phyloP scores from a whole-genome alignment of 2,329 filamentous ascomycete species.

The Fusarium luffae region DNA sequence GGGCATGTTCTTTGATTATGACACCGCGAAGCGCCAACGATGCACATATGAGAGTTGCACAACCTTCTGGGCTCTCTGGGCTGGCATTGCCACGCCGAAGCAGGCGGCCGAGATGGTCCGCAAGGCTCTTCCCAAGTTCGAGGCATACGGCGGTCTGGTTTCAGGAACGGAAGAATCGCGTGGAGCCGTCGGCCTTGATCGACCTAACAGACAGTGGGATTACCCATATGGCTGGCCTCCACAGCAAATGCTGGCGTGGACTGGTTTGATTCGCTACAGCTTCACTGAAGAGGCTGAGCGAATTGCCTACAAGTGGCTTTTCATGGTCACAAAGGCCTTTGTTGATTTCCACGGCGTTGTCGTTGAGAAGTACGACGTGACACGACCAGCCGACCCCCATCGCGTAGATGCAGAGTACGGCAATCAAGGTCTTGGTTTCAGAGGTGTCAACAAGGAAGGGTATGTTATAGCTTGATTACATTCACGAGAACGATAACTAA shows the following conservation, averaged over 20 bases:
- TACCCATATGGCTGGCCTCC: slow-evolving; percentile 98
- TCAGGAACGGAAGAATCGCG: slow-evolving; percentile 92
- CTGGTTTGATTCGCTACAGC: slow-evolving; percentile 88
- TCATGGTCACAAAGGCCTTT: slow-evolving; percentile 98
- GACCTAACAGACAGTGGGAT: slow-evolving; percentile 98
- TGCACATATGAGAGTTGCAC: slow-evolving; percentile 90
- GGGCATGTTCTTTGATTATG: slow-evolving; percentile 98
- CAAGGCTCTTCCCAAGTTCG: slow-evolving; percentile 86
- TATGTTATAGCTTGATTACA: slow-evolving; percentile 53
- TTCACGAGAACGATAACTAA: slow-evolving; percentile 42
- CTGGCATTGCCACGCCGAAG: slow-evolving; percentile 83
- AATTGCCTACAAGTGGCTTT: slow-evolving; percentile 94
- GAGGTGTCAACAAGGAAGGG: slow-evolving; percentile 95
- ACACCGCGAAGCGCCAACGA: slow-evolving; percentile 83
- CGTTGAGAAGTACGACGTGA: slow-evolving; percentile 99
- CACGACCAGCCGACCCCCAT: slow-evolving; percentile 87
- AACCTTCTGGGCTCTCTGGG: slow-evolving; percentile 98
- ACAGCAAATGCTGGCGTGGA: slow-evolving; percentile 98
- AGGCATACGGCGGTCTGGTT: slow-evolving; percentile 86
- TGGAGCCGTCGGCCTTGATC: slow-evolving; percentile 79
- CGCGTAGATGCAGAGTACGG: slow-evolving; percentile 97
- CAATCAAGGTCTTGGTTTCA: slow-evolving; percentile 95
- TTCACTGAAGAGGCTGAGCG: slow-evolving; percentile 91
- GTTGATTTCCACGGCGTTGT: slow-evolving; percentile 98
- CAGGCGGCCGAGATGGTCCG: slow-evolving; percentile 87